Evolutionary conservation across 2,329 filamentous ascomycete species (phyloP), one percentile per base, ranked within the genome.

Genomic region (Sphaceloma murrayae): DNA sequence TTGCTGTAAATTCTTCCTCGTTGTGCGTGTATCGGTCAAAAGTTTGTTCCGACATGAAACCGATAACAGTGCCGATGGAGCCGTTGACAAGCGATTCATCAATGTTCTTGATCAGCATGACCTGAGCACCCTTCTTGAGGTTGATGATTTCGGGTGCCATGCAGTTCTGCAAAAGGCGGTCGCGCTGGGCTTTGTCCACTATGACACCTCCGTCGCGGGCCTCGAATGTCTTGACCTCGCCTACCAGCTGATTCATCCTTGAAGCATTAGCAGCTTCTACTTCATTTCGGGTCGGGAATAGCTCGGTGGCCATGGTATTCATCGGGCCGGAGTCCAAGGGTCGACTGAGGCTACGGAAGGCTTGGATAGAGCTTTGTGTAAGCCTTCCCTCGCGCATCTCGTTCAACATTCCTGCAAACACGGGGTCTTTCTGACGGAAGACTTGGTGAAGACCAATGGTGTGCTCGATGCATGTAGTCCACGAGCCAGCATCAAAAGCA

Each of bases 61-160:
- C 77, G 9, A 81, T 73, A 3, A 98, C 82, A 49, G 83, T 88
- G 17, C 91, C 91, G 7, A 98, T 71, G 0, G 89, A 94, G 3
- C 91, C 91, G 58, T 98, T 98, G 53, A 96, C 91, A 0, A 98
- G 73, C 0, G 77, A 80, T 29, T 94, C 86, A 57, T 98, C 91
- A 66, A 96, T 81, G 55, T 98, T 98, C 63, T 98, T 98, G 70
- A 98, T 95, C n/a, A 98, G 70, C 91, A 98, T 98, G 33, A 98
- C 93, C 59, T 98, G 93, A 0, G 91, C 85, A 7, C 87, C 85
- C 50, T 91, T 81, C 62, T 95, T 96, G 21, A 98, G 66, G 24
- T 83, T 77, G 14, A 98, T 75, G 0, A 65, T 58, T 54, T 82
- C 81, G 0, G 91, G 88, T 0, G 91, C 88, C 84, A 98, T 95